Base-by-base conservation (phyloP, 495 filamentous ascomycete genomes). In the Aspergillus sclerotioniger region DNA sequence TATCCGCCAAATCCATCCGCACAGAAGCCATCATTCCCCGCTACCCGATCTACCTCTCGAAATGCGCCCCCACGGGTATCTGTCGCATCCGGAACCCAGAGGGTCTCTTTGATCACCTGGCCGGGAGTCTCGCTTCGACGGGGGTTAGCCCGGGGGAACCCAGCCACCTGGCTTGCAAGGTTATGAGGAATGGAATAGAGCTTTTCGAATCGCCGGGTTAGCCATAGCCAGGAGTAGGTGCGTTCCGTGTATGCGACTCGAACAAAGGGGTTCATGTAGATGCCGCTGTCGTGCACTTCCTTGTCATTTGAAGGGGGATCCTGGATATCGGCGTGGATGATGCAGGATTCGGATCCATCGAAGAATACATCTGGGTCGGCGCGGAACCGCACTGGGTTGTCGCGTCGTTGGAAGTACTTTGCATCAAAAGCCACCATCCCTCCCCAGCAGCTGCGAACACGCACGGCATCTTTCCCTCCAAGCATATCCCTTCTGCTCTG, bases 391-490 rank as follows among this genome's bases (percentile, higher is more conserved):
- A 87, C 74, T 19, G 6, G 87, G 81, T 10, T 70, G 57, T 17
- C 44, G 54, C n/a, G 37, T 44, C 16, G 43, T 37, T 70, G 83
- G 63, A 92, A 87, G 57, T 80, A 87, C 51, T 71, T 75, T 3
- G 85, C 88, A 63, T 91, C 86, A 63, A 90, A 90, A 5, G 88
- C 88, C 4, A 88, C 84, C 80, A 91, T 90, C 8, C 90, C 90
- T 28, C 87, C 87, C 90, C 90, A 92, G 70, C 90, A 93, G 58
- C 84, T 88, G 58, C 83, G 81, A 0, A 91, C 89, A 9, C 83
- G 77, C 3, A 93, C 87, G 0, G 84, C 84, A 60, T 91, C 87
- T 56, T 73, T 84, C 31, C 80, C 80, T 3, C 66, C 70, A 7
- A 88, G 72, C 13, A 91, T 82, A 59, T 86, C 86, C 6, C 69